Base-by-base conservation (phyloP, 768 basidiomycete genomes). In the Cystobasidium onofrii region DNA sequence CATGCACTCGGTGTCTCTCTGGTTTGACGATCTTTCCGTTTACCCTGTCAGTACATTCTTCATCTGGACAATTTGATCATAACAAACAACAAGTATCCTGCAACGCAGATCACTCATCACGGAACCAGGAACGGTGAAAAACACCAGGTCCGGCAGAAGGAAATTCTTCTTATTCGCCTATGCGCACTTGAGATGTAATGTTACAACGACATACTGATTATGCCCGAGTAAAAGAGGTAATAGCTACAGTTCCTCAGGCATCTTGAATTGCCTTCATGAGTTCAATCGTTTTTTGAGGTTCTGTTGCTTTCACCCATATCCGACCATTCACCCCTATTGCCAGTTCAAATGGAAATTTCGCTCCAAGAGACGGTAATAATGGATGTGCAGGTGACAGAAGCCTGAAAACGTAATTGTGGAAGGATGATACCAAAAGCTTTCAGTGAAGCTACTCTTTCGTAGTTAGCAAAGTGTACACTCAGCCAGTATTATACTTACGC, bases 271-370 rank as follows among this genome's bases (percentile, higher is more conserved):
- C 90, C 61, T 90, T 85, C 73, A 87, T 83, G 27, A 88, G 83
- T 6, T 88, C 88, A 64, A 97, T 89, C 12, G 87, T 88, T 77
- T 90, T 87, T 76, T 85, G 87, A 13, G 85, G 81, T 52, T 90
- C 88, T 76, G 88, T 88, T 7, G 91, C 84, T 73, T 84, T 89
- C 76, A 97, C 81, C 95, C 95, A 98, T 20, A 96, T 87, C 52
- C 90, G 86, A 1, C 94, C 95, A 79, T 99, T 99, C 81, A 90
- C 84, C 0, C 96, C 96, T 1, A 92, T 87, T 0, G 92, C 94
- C 1, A 84, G 86, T 78, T 98, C 94, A 60, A 96, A 85, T 9
- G 92, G 90, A 78, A 95, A 92, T 44, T 85, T 85, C 12, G 87
- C 84, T 4, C 93, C 92, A 27, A 96, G 85, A 0, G 89, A 80